Percentiles rank a stretch among this genome's conserved stretches.
These are phyloP conservation scores for Tuber microsphaerosporum DNA, from an alignment of 495 filamentous ascomycete species.

Conservation along the genomic window DNA sequence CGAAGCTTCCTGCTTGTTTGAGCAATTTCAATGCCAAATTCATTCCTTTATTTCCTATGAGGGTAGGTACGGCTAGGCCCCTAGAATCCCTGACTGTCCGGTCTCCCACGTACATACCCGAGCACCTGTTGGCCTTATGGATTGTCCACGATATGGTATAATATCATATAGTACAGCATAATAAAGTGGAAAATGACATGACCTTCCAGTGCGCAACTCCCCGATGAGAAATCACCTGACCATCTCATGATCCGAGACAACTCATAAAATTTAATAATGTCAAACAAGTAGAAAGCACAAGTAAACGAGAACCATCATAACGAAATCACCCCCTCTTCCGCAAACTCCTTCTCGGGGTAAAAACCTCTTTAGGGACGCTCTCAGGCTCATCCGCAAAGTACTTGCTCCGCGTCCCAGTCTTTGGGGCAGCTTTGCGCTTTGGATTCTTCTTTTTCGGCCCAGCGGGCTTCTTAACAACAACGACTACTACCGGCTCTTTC, in stretches of 20 bases:
- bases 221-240: neutral
- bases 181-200: neutral
- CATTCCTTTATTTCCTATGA: no score
- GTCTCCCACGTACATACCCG: no score
- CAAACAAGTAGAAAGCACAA: neutral
- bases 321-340: neutral
- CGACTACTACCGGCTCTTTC: slow-evolving; percentile 15
- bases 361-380: neutral
- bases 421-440: slow-evolving; percentile 38
- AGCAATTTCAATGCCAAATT: no score
- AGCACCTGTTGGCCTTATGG: neutral
- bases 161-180: neutral
- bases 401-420: slow-evolving; percentile 27
- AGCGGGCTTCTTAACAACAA: neutral
- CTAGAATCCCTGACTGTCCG: no score
- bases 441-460: slow-evolving; percentile 18
- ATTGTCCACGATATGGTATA: neutral
- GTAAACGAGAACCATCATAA: neutral
- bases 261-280: neutral
- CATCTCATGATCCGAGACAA: neutral
- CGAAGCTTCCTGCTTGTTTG: no score
- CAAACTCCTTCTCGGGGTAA: slow-evolving; percentile 1
- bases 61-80: no score
- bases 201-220: neutral
- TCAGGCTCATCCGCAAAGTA: slow-evolving; percentile 10